phyloP scores from a whole-genome alignment of 768 basidiomycete species.

The Lactarius sp. region DNA sequence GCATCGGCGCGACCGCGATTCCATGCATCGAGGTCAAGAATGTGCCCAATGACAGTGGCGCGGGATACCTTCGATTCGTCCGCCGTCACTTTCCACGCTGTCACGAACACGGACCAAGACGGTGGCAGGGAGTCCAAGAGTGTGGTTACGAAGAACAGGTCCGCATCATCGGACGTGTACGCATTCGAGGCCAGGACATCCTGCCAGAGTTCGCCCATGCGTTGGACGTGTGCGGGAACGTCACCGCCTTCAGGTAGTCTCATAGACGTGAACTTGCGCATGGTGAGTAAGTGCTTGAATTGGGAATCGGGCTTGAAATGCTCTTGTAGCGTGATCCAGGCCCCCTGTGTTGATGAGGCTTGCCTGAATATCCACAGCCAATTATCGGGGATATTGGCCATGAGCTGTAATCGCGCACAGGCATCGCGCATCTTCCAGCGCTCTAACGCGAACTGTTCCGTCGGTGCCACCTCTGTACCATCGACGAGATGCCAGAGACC shows the following conservation, averaged over 20 bases:
- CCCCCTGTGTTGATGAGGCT: background rate
- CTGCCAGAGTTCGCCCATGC: conserved; percentile 22
- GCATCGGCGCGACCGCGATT: conserved; percentile 18
- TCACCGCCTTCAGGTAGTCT: conserved; percentile 14
- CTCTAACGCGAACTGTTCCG: background rate
- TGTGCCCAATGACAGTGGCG: conserved; percentile 9
- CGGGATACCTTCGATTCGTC: background rate
- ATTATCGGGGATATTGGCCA: conserved; percentile 11
- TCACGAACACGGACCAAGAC: conserved; percentile 21
- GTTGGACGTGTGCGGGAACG: conserved; percentile 17
- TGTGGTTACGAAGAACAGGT: conserved; percentile 7
- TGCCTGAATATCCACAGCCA: conserved; percentile 17
- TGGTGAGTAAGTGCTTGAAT: conserved; percentile 16
- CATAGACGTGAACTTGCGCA: conserved; percentile 10
- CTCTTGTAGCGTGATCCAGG: conserved; percentile 12
- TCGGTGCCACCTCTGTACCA: conserved; percentile 11
- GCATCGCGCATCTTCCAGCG: conserved; percentile 22
- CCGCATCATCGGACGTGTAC: conserved; percentile 1
- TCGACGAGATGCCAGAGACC: conserved; percentile 17
- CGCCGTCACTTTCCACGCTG: conserved; percentile 3
- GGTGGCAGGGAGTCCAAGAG: conserved; percentile 15
- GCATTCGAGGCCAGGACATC: conserved; percentile 13
- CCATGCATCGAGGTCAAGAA: conserved; percentile 20
- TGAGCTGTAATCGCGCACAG: conserved; percentile 16
- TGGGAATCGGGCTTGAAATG: conserved; percentile 18